Base-by-base conservation (phyloP, 192 early-diverging fungal genomes). In the Coemansia sp. region DNA sequence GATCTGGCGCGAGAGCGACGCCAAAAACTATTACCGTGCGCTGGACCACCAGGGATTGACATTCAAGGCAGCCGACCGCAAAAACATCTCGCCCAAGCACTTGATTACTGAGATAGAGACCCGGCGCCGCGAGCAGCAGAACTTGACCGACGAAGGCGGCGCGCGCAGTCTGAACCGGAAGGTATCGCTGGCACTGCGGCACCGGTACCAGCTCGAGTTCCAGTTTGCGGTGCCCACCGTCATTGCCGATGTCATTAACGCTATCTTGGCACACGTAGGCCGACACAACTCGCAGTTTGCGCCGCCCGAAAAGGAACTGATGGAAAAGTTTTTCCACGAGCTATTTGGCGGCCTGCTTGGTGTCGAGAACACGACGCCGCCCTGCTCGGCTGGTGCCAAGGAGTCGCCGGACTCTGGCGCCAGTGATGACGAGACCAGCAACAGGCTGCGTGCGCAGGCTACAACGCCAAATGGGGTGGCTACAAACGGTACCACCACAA, bases 1-100 rank as follows among this genome's bases (percentile, higher is more conserved):
- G 68, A 86, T 96, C 21, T 99, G 97, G 97, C 86, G 93, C 18
- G 95, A 98, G 56, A 78, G 86, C 29, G 94, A 99, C 37, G 58
- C 81, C 42, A 93, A 93, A 60, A 98, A 96, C 80, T 98, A 87
- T 73, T 90, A 91, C 66, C 91, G 91, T 37, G 84, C 95, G 8
- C 78, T 99, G 35, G 97, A 99, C 68, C 89, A 98, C 65, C 92
- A 95, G 69, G 91, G 93, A 4, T 84, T 92, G 43, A 85, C 82
- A 11, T 94, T 98, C 78, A 97, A 96, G 59, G 64, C 82, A 2
- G 72, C 82, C 8, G 97, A 99, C 74, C 83, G 88, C 36, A 94
- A 93, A 39, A 82, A 72, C 22, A 83, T 90, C 32, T 80, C 85
- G 14, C 61, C 81, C 42, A 97, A 95, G 70, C 77, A 84, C 0